Conservation (phyloP, 2,329 filamentous ascomycete genomes). For the Fusarium sublunatum region DNA sequence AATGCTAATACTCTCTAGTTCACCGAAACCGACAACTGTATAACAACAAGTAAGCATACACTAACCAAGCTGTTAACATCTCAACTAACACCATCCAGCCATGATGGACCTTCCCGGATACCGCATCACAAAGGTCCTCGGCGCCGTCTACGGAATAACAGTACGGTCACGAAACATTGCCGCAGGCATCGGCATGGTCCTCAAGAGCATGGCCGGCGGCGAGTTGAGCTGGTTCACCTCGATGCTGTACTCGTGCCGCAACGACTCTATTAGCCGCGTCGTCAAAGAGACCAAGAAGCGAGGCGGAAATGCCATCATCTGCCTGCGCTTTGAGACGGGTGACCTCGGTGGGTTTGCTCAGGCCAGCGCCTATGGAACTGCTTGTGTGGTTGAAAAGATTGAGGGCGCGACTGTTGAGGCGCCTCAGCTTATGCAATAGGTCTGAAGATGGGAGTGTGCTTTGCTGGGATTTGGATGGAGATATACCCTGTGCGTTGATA, state of each 20-base stretch:
- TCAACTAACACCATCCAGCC: constrained; percentile 47
- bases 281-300: constrained; percentile 67
- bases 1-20: constrained; percentile 43
- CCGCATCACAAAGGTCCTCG: constrained; percentile 66
- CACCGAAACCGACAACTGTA: constrained; percentile 70
- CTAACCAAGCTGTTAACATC: not conserved
- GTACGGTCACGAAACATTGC: constrained; percentile 69
- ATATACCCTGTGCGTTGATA: not conserved
- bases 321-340: constrained; percentile 67
- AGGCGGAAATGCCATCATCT: constrained; percentile 70
- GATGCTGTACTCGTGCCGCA: constrained; percentile 68
- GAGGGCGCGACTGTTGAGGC: constrained; percentile 50
- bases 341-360: constrained; percentile 67
- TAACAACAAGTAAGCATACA: constrained; percentile 61
- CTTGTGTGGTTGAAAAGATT: constrained; percentile 67
- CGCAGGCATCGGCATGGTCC: constrained; percentile 64
- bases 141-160: constrained; percentile 67
- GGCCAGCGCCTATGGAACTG: constrained; percentile 70
- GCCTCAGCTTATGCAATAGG: constrained; percentile 41
- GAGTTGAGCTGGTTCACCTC: constrained; percentile 70
- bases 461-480: not conserved
- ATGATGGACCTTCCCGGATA: constrained; percentile 74
- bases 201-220: constrained; percentile 68
- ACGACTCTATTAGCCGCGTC: constrained; percentile 66
- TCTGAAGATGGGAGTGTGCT: not conserved